Evolutionary conservation across 805 yeast genomes (phyloP).

Genomic region (Danielia reshetovae): DNA sequence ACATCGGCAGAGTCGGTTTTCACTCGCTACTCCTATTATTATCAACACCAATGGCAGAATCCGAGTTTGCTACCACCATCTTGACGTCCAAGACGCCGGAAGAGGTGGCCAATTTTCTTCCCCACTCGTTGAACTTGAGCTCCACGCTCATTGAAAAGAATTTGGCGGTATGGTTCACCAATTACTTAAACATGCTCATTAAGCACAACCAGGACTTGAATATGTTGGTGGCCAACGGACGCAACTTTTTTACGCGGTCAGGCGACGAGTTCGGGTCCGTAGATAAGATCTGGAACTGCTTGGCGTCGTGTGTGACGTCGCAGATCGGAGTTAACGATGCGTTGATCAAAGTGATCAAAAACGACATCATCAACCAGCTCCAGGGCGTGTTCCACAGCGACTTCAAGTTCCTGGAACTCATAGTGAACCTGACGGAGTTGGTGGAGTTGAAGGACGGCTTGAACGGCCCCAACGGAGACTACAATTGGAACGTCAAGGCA

Average conservation of each 20-base stretch:
- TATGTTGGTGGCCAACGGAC: slow-evolving; percentile 19
- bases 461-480: slow-evolving; percentile 34
- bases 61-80: slow-evolving; percentile 31
- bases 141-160: slow-evolving; percentile 25
- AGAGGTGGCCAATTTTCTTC: slow-evolving; percentile 37
- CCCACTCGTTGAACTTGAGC: slow-evolving; percentile 30
- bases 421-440: slow-evolving; percentile 44
- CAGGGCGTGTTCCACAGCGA: slow-evolving; percentile 51
- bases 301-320: slow-evolving; percentile 49
- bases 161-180: slow-evolving; percentile 32
- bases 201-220: slow-evolving; percentile 20
- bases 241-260: slow-evolving; percentile 16
- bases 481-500: slow-evolving; percentile 73
- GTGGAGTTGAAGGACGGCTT: slow-evolving; percentile 32
- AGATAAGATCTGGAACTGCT: slow-evolving; percentile 43
- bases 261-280: slow-evolving; percentile 36
- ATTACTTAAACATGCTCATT: slow-evolving; percentile 18
- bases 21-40: background rate
- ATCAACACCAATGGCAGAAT: slow-evolving; percentile 9
- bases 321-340: slow-evolving; percentile 46
- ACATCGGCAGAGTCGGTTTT: background rate
- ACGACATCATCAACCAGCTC: slow-evolving; percentile 54
- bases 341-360: slow-evolving; percentile 43
- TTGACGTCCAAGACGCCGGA: slow-evolving; percentile 40
- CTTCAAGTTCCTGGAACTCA: slow-evolving; percentile 51